These are phyloP conservation scores for Centaurea solstitialis DNA, from an alignment of 129 eudicot species.

Conservation along the genomic window DNA sequence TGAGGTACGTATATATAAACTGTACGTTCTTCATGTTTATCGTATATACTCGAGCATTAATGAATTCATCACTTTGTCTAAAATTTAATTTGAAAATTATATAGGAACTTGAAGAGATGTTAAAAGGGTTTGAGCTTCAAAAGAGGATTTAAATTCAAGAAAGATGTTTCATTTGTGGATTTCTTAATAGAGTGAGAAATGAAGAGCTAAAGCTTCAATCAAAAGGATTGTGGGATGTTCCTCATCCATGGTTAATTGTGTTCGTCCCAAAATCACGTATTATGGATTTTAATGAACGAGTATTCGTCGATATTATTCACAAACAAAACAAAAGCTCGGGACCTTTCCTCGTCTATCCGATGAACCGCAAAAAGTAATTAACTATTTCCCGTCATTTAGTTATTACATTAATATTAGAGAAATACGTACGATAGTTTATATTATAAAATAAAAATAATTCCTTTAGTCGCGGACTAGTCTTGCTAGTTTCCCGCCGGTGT, in stretches of 20 bases:
- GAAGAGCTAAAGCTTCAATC: constrained; percentile 61
- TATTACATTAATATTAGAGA: neutral
- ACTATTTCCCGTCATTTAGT: neutral
- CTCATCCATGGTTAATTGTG: constrained; percentile 91
- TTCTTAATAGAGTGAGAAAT: constrained; percentile 65
- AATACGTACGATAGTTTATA: neutral
- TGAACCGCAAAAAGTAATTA: constrained; percentile 53
- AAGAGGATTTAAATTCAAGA: constrained; percentile 53
- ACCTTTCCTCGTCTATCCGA: constrained; percentile 83
- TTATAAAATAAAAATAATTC: too few species aligned
- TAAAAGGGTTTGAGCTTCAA: constrained; percentile 47
- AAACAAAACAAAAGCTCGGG: constrained; percentile 53
- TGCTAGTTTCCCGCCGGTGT: too few species aligned
- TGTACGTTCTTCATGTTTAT: too few species aligned
- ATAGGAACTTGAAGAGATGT: constrained; percentile 51
- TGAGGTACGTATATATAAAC: constrained; percentile 44
- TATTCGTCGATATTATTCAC: constrained; percentile 48
- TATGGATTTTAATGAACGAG: constrained; percentile 57
- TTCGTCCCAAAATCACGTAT: constrained; percentile 75
- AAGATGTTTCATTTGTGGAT: constrained; percentile 51
- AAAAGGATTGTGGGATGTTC: constrained; percentile 67
- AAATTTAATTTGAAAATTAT: neutral
- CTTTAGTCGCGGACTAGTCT: too few species aligned
- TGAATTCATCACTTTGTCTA: neutral
- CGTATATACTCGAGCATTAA: neutral